phyloP scores from a whole-genome alignment of 1,139 yeast species.

The Diutina pseudorugosa region DNA sequence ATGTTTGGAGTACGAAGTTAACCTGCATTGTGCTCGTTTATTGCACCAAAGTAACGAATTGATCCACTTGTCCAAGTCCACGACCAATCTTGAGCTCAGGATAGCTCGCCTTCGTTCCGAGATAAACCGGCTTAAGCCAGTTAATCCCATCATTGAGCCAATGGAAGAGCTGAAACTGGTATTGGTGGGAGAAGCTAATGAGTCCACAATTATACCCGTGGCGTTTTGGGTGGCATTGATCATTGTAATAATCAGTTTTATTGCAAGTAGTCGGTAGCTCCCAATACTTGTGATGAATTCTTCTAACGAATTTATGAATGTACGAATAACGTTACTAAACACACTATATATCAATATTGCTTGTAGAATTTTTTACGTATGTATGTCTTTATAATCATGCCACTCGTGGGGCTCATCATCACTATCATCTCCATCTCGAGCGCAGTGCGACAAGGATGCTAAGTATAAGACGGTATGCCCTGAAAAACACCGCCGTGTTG shows the following conservation, averaged over 20 bases:
- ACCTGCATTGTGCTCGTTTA: background rate
- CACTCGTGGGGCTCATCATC: background rate
- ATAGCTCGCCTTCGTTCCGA: background rate
- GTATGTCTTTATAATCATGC: background rate
- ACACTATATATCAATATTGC: no score
- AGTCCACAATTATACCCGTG: background rate
- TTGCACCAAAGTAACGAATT: background rate
- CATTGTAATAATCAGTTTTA: background rate
- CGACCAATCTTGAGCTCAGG: background rate
- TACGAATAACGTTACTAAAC: background rate
- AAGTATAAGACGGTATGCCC: constrained; percentile 5
- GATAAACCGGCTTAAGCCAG: background rate
- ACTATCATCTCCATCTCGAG: background rate
- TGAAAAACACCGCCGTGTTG: constrained; percentile 10
- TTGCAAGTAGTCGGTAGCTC: background rate
- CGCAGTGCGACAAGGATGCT: background rate
- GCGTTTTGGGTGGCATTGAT: background rate
- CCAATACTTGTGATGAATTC: background rate
- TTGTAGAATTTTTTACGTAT: no score
- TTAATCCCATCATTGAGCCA: background rate
- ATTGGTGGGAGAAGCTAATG: background rate
- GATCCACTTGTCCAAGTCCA: background rate
- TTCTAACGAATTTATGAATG: background rate
- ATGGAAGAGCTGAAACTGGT: background rate
- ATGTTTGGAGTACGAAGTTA: background rate